Evolutionary conservation across 1,139 yeast species (phyloP), one percentile per base, ranked within the genome.

Genomic region (Hyphopichia burtonii): DNA sequence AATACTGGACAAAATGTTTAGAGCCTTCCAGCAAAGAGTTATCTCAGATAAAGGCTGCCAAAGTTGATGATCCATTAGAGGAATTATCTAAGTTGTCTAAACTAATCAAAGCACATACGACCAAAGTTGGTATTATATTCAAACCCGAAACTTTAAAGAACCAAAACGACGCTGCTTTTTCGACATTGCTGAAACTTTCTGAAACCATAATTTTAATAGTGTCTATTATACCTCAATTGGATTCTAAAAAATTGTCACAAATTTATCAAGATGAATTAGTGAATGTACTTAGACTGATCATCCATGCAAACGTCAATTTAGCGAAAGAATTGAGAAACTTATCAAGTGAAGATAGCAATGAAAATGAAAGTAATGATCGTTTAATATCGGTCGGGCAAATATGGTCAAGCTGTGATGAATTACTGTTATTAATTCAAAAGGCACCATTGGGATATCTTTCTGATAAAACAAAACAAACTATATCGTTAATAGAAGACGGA

Each of bases 41-140:
- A 11, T 40, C 52, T 2, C 36, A 56, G 18, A 53, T 67, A 36
- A 54, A 63, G 41, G 49, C 76, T 2, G 61, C 80, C 9, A 55
- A 61, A 25, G 71, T 77, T 3, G 54, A 52, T 6, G 54, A 66
- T 12, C 84, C 89, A 11, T 54, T 78, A 18, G 68, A 64, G 14
- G 95, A 87, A 52, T 56, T 86, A 22, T 59, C 57, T 10, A 88
- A 87, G 55, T 59, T 85, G 12, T 61, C 80, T 28, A 70, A 76
- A 44, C 65, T 88, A 36, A 68, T 84, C n/a, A 81, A 75, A 59
- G 93, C 96, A 1, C 91, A 86, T 58, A 72, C 85, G 2, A 87
- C 96, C 3, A 87, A 86, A 59, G 70, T 86, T 3, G 96, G 95
- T 5, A 80, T 88, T 33, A 77, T 88, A 1, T 84, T 82, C 61